Base-by-base conservation (phyloP, 257 asterid genomes). In the Anisodus acutangulus region DNA sequence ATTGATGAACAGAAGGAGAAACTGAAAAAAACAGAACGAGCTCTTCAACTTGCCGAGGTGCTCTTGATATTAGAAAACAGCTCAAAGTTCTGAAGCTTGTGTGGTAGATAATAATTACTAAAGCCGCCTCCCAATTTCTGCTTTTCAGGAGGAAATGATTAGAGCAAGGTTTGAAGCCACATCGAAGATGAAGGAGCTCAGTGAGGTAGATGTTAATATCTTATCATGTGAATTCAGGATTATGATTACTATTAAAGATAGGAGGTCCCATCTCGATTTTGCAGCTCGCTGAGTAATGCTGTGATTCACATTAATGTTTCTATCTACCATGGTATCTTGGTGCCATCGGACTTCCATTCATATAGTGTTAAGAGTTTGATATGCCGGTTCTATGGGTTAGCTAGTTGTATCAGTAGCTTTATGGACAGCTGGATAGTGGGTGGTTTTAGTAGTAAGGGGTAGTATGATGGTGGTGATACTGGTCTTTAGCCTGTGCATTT, bases 11-110 rank as follows among this genome's bases (percentile, higher is more conserved):
- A 92, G 91, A 93, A 88, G 88, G 85, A 88, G n/a, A 93, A 89
- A 91, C 84, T 96, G 85, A 95, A 91, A 22, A 94, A 96, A 92
- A 94, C 97, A 86, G 93, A 93, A 86, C 95, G 98, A 16, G 98
- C 99, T 82, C 99, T 93, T 91, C 92, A 90, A 83, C 89, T 92
- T 85, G 98, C 99, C 39, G 98, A 96, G 97, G 99, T 91, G 87
- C 85, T 86, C 72, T 71, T 60, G 49, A 78, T 76, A 13, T 51
- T 82, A 41, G 11, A 41, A 9, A 45, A 39, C 72, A 83, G 67
- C 39, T 69, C 41, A 51, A 63, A 53, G 58, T 43, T 86, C 69
- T 64, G 53, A 51, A 15, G 37, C 84, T 71, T 70, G 59, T 64
- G 55, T 16, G 6, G 60, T 51, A 12, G 66, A 63, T 70, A 80